Conservation (phyloP, 2,329 filamentous ascomycete genomes). For the Alternaria postmessia region DNA sequence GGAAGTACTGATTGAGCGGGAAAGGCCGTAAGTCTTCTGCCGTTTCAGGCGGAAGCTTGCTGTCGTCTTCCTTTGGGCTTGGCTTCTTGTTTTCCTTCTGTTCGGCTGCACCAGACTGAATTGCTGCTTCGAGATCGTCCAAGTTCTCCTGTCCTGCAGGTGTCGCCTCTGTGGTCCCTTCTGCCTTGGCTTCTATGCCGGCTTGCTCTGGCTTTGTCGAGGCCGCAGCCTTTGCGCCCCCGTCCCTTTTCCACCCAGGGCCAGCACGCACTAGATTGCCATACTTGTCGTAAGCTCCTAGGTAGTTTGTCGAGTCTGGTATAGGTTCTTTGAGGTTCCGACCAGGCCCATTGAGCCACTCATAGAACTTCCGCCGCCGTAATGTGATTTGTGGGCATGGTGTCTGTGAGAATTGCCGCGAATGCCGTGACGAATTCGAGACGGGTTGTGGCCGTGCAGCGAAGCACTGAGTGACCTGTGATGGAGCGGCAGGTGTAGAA, state of each 20-base stretch:
- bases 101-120: slow-evolving; percentile 30
- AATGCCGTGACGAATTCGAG: slow-evolving; percentile 31
- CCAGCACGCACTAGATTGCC: slow-evolving; percentile 57
- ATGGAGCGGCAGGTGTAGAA: slow-evolving; percentile 29
- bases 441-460: slow-evolving; percentile 35
- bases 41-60: slow-evolving; percentile 41
- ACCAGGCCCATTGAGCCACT: slow-evolving; percentile 67
- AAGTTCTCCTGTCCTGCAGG: slow-evolving; percentile 40
- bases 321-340: slow-evolving; percentile 58
- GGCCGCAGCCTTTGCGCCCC: slow-evolving; percentile 27
- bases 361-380: slow-evolving; percentile 64
- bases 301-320: slow-evolving; percentile 62
- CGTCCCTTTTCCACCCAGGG: slow-evolving; percentile 30
- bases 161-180: slow-evolving; percentile 28
- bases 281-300: slow-evolving; percentile 61
- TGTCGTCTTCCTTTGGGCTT: slow-evolving; percentile 26
- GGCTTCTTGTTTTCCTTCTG: slow-evolving; percentile 22
- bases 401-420: slow-evolving; percentile 49
- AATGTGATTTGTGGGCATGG: slow-evolving; percentile 54
- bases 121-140: slow-evolving; percentile 40
- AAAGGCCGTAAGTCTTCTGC: slow-evolving; percentile 65
- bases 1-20: slow-evolving; percentile 75
- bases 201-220: slow-evolving; percentile 12
- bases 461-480: slow-evolving; percentile 26
- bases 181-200: slow-evolving; percentile 21